phyloP scores from a whole-genome alignment of 2,329 filamentous ascomycete species.

The Botrytis byssoidea region DNA sequence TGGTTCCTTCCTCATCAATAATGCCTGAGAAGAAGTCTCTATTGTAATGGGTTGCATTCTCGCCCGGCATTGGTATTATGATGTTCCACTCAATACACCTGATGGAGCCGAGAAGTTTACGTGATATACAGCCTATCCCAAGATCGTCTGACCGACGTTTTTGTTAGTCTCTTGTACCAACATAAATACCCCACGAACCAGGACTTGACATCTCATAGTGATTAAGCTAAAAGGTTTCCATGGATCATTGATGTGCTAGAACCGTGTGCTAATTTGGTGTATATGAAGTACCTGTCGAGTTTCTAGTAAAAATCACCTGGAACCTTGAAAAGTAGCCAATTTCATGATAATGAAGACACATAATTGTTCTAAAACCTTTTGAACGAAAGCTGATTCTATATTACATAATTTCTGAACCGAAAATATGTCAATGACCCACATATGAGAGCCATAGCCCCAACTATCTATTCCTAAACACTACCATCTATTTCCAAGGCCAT shows the following conservation, averaged over 20 bases:
- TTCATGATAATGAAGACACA: neutral
- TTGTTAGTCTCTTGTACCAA: neutral
- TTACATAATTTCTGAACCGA: neutral
- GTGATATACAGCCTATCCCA: neutral
- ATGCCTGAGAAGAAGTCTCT: neutral
- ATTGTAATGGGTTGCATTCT: neutral
- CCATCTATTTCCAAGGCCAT: neutral
- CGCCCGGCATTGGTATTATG: neutral
- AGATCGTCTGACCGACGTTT: neutral
- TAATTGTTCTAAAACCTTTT: accelerated
- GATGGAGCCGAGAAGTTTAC: neutral
- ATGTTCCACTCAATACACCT: neutral
- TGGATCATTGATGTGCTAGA: neutral
- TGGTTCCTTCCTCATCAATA: neutral
- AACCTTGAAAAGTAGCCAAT: neutral
- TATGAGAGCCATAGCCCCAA: neutral
- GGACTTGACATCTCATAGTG: neutral
- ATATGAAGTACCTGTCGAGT: too few relatives aligned
- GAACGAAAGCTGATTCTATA: neutral
- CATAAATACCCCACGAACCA: neutral
- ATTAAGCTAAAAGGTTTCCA: neutral
- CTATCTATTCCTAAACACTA: neutral
- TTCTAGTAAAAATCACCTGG: neutral
- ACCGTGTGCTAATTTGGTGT: neutral
- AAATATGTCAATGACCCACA: neutral